A percentile compares a stretch with the other conserved stretches of the same genome.
Conservation (phyloP, 352 stramenopile genomes). For the Discostella stelligera region DNA sequence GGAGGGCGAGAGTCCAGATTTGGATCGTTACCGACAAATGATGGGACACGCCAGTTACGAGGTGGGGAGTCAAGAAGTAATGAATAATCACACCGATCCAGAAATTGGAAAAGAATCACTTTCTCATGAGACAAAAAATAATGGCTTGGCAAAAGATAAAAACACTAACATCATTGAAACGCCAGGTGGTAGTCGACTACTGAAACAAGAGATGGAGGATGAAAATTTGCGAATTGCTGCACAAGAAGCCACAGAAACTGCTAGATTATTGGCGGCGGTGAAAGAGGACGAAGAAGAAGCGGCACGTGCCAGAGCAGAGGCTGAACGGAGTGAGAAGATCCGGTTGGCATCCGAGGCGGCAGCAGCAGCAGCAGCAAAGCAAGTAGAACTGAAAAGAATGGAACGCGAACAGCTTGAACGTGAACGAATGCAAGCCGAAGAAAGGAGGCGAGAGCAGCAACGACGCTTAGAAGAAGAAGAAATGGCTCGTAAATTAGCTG, state of each 20-base stretch:
- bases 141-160: background rate
- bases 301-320: background rate
- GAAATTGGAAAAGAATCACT: background rate
- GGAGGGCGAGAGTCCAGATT: background rate
- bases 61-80: background rate
- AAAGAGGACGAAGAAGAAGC: background rate
- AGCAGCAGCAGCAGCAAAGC: background rate
- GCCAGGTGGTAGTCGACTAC: no score
- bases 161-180: no score
- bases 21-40: background rate
- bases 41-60: background rate
- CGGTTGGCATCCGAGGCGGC: no score
- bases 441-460: background rate
- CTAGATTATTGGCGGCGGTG: background rate
- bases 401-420: conserved; percentile 5
- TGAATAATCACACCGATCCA: background rate
- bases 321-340: background rate
- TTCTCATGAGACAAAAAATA: background rate
- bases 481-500: conserved; percentile 4
- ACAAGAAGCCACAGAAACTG: background rate
- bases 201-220: no score
- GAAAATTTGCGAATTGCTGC: no score
- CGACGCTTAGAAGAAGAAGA: background rate
- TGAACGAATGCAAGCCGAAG: conserved; percentile 5
- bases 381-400: background rate